These are phyloP conservation scores for Kazachstania bromeliacearum DNA, from an alignment of 805 yeast genomes.

Conservation along the genomic window DNA sequence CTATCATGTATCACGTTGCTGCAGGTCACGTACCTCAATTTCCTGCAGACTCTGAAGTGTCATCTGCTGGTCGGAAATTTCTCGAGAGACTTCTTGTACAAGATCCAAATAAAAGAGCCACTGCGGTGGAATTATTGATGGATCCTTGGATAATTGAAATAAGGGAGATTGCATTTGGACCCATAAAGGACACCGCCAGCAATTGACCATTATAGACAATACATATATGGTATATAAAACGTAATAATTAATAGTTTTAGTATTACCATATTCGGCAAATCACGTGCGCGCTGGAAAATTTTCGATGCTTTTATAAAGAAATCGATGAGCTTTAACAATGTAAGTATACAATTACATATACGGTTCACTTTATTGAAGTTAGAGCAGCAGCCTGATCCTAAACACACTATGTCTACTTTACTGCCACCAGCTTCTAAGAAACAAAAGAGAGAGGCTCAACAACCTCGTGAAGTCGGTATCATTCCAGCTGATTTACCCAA, in stretches of 20 bases:
- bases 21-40: slow-evolving; percentile 86
- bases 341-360: no score
- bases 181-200: slow-evolving; percentile 5
- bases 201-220: no score
- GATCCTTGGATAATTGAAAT: slow-evolving; percentile 86
- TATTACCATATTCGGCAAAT: no score
- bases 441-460: slow-evolving; percentile 75
- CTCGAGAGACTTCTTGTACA: slow-evolving; percentile 68
- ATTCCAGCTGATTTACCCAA: slow-evolving; percentile 76
- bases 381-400: no score
- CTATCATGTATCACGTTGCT: slow-evolving; percentile 96
- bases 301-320: no score
- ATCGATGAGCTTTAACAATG: no score
- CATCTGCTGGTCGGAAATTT: slow-evolving; percentile 63
- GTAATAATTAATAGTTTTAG: no score
- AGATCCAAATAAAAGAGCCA: slow-evolving; percentile 69
- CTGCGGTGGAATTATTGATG: slow-evolving; percentile 73
- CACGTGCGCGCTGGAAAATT: no score
- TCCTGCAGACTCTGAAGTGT: slow-evolving; percentile 70
- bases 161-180: slow-evolving; percentile 55
- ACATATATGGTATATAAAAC: no score
- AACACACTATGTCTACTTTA: slow-evolving; percentile 87
- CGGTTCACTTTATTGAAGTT: no score
- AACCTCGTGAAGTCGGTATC: slow-evolving; percentile 62
- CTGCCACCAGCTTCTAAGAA: slow-evolving; percentile 91